Conservation (phyloP, 2,329 filamentous ascomycete species). For the Pyrenochaeta sp. region DNA sequence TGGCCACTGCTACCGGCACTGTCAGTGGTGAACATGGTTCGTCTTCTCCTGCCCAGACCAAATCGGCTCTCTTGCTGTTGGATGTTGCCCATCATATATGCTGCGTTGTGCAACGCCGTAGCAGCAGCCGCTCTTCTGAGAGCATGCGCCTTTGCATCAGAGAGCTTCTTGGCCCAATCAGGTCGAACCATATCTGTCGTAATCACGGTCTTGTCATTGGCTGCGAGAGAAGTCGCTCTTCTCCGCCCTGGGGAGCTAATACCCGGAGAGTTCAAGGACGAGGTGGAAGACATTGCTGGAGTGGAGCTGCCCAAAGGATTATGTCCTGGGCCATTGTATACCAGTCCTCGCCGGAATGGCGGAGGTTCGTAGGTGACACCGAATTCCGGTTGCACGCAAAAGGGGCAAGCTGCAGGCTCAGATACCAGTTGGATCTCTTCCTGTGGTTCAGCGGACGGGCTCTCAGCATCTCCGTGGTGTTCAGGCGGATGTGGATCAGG, state of each 20-base stretch:
- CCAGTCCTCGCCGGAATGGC: slow-evolving; percentile 83
- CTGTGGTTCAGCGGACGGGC: slow-evolving; percentile 53
- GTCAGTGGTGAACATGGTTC: slow-evolving; percentile 60
- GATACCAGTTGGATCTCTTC: slow-evolving; percentile 76
- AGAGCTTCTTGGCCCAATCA: slow-evolving; percentile 91
- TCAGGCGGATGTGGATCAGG: slow-evolving; percentile 90
- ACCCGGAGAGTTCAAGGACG: slow-evolving; percentile 72
- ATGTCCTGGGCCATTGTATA: slow-evolving; percentile 66
- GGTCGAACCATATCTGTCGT: slow-evolving; percentile 92
- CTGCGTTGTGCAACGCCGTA: slow-evolving; percentile 91
- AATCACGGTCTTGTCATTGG: slow-evolving; percentile 83
- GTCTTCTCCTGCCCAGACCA: slow-evolving; percentile 52
- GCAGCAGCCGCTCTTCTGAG: slow-evolving; percentile 88
- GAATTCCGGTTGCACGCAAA: slow-evolving; percentile 93
- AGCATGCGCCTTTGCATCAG: slow-evolving; percentile 82
- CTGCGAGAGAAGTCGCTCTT: slow-evolving; percentile 76
- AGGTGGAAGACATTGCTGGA: slow-evolving; percentile 86
- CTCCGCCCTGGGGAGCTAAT: slow-evolving; percentile 57
- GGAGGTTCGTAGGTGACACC: slow-evolving; percentile 94
- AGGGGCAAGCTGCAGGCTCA: slow-evolving; percentile 90
- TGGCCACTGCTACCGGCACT: slow-evolving; percentile 55
- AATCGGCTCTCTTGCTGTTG: slow-evolving; percentile 60
- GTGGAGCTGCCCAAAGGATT: slow-evolving; percentile 61
- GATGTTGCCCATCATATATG: slow-evolving; percentile 80
- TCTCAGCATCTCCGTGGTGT: slow-evolving; percentile 62